Evolutionary conservation across 257 asterid genomes (phyloP), one percentile per base, ranked within the genome.

Genomic region (Primulina eburnea): DNA sequence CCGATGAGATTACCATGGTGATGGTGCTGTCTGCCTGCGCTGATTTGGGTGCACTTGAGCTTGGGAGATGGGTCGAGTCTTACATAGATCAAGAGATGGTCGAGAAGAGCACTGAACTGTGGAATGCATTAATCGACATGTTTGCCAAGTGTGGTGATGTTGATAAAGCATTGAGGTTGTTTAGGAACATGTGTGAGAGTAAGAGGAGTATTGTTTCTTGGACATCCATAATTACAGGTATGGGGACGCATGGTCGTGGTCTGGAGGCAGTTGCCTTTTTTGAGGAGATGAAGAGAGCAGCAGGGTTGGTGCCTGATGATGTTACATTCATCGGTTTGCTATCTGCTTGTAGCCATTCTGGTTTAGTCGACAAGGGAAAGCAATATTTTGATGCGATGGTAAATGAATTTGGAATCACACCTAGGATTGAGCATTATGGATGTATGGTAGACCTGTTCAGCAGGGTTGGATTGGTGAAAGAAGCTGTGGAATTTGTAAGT

Each of bases 341-440:
- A 67, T 75, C 87, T 70, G 97, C 97, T 20, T 89, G 97, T 79
- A 87, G 96, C 80, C 97, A 89, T 70, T 86, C 95, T 1, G 92
- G 93, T 30, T 76, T 91, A 66, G 89, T 87, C 4, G 79, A 83
- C 62, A 77, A 87, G 72, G 93, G 97, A 20, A 83, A 71, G 71
- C 55, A 1, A 4, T 86, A 87, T 71, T 91, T 89, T 55, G 62
- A 78, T 62, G 74, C 73, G 0, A 91, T 91, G 95, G 64, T 79
- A 64, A 83, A 78, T 20, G 89, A 84, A 65, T 84, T 76, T 55
- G 78, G 80, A 14, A 83, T 91, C 69, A 67, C 59, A 18, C 90
- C 96, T 7, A 83, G 86, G 76, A 86, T 91, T 7, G 95, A 87
- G 85, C 97, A 91, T 68, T 91, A 89, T 20, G 97, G 96, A 26